Base-by-base conservation (phyloP, 177 flowering plant species). In the Vitis hybrid region DNA sequence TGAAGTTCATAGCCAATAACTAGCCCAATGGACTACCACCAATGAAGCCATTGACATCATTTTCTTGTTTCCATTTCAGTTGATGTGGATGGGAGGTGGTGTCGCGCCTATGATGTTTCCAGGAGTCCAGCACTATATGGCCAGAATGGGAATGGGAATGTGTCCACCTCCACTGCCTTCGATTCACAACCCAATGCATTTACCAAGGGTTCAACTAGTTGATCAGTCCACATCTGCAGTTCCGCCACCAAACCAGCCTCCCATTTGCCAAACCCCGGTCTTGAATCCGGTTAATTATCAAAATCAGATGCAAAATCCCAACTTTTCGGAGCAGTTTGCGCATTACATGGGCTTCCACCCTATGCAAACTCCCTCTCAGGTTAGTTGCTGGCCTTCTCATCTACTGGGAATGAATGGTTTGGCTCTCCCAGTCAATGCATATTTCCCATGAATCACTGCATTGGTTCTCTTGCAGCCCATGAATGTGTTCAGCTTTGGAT, bases 41-140 rank as follows among this genome's bases (percentile, higher is more conserved):
- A 15, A 3, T 52, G 4, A 34, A 18, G 51, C 14, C 59, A 65
- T 12, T 60, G 30, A 68, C 32, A 34, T 51, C 3, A 1, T 45
- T 56, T 17, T 11, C 32, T 72, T 32, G 34, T 10, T 66, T 40
- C 45, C 45, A 32, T 69, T 23, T 59, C 68, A 82, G 82, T 64
- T 80, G 21, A 80, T 82, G 84, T 82, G 81, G 80, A 82, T 80
- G 82, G 80, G 83, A 15, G 67, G 77, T 60, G 85, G 87, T 54
- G 76, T 84, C 80, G 72, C 74, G 10, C 83, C 83, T 23, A 72
- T 80, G 82, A 78, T 82, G 82, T 82, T 79, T 78, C 84, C 84
- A 1, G 79, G 84, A 19, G 40, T 80, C 11, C 84, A 79, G 67
- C 79, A 72, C 54, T 80, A 74, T 32, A 74, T 80, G 70, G 65